phyloP scores from a whole-genome alignment of 2,329 filamentous ascomycete species.

The Blastomyces parvus region DNA sequence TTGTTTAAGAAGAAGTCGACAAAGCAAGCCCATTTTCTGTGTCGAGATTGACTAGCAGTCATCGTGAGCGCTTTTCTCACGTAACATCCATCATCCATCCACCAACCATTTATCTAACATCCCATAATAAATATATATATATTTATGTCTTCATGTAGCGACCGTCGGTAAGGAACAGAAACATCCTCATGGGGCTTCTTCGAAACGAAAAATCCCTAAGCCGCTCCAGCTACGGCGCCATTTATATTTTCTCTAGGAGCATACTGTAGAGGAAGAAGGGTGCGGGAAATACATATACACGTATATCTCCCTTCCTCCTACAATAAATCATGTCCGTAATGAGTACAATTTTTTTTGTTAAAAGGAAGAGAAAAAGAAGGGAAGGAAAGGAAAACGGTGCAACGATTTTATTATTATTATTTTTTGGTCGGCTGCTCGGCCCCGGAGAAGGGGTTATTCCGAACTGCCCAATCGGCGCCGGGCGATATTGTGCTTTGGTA shows the following conservation, averaged over 20 bases:
- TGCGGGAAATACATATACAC: slow-evolving; percentile 21
- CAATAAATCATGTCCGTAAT: slow-evolving; percentile 58
- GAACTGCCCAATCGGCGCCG: slow-evolving; percentile 10
- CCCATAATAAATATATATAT: slow-evolving; percentile 14
- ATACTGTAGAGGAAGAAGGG: slow-evolving; percentile 53
- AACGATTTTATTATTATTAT: no score
- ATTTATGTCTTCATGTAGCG: slow-evolving; percentile 39
- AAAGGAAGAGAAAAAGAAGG: slow-evolving; percentile 29
- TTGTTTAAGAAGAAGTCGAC: no score
- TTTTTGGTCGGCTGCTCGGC: background rate
- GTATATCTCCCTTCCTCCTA: slow-evolving; percentile 42
- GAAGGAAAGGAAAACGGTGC: slow-evolving; percentile 8
- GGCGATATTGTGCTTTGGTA: slow-evolving; percentile 28
- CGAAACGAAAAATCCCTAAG: slow-evolving; percentile 36
- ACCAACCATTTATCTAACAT: background rate
- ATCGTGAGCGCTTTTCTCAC: no score
- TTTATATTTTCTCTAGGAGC: slow-evolving; percentile 46
- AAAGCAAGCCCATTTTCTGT: no score
- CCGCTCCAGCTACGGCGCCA: slow-evolving; percentile 57
- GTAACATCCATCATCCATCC: background rate
- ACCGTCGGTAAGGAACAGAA: slow-evolving; percentile 58
- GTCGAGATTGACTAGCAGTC: no score
- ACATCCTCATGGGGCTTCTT: slow-evolving; percentile 39
- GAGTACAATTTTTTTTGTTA: slow-evolving; percentile 42
- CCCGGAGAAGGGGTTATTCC: background rate